phyloP scores from a whole-genome alignment of 2,329 filamentous ascomycete species.

The Pseudocercospora macadamiae region DNA sequence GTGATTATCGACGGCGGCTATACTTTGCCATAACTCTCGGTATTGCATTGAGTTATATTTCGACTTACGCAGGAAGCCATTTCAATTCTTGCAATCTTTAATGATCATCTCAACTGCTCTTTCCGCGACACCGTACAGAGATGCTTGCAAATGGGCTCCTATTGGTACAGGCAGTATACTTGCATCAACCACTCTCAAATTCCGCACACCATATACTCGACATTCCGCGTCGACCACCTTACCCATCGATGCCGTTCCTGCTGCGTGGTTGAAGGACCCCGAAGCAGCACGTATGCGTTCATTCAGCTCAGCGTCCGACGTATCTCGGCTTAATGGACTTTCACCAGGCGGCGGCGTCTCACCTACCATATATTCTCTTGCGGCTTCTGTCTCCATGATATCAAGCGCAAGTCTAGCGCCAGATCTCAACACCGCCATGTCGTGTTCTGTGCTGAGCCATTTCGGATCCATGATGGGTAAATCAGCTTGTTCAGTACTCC shows the following conservation, averaged over 20 bases:
- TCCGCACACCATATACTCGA: slow-evolving; percentile 54
- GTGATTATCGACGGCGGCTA: slow-evolving; percentile 41
- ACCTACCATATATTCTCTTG: background rate
- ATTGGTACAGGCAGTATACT: slow-evolving; percentile 57
- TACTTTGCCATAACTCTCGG: slow-evolving; percentile 44
- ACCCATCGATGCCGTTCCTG: slow-evolving; percentile 30
- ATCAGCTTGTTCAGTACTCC: slow-evolving; percentile 64
- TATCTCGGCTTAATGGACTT: background rate
- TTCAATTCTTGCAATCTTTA: background rate
- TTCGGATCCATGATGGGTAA: slow-evolving; percentile 60
- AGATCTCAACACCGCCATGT: slow-evolving; percentile 9
- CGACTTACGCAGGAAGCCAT: background rate
- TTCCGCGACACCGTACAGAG: slow-evolving; percentile 50
- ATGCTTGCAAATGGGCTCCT: slow-evolving; percentile 58
- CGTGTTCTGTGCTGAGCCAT: slow-evolving; percentile 43
- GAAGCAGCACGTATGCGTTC: slow-evolving; percentile 6
- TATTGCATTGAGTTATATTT: background rate
- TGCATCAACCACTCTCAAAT: slow-evolving; percentile 57
- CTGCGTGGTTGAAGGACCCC: slow-evolving; percentile 2
- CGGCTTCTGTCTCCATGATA: background rate
- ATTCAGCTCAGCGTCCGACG: slow-evolving; percentile 17
- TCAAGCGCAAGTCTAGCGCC: background rate
- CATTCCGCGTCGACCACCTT: slow-evolving; percentile 47
- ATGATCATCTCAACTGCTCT: slow-evolving; percentile 33
- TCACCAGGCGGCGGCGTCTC: background rate